Evolutionary conservation across 2,329 filamentous ascomycete genomes (phyloP), one percentile per base, ranked within the genome.

Genomic region (Didymella arachidicola): DNA sequence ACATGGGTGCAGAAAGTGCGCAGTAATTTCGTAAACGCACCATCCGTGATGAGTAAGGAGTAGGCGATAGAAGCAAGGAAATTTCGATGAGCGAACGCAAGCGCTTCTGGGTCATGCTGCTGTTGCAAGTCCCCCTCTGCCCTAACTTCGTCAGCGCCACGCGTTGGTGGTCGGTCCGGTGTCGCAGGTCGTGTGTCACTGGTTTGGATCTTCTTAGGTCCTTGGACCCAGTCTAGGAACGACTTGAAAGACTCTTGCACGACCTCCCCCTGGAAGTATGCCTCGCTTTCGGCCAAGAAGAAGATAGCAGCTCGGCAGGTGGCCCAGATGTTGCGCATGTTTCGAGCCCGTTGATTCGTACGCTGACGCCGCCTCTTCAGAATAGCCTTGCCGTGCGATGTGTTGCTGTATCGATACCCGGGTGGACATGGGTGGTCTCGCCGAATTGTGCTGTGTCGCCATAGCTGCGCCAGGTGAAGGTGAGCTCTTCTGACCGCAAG

Each of bases 261-360:
- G 7, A 98, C 89, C 71, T 97, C 93, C 1, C 91, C 92, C 75
- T 97, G 94, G 43, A 98, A 87, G 69, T 96, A 98, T 3, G 87
- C 87, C 65, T 94, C 90, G 14, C 92, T 89, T 73, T 97, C 93
- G 0, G 91, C 92, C 3, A 98, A 82, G 66, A 98, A 90, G 78
- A 97, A 97, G 4, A 96, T 86, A 1, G 92, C 89, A 2, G 93
- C 91, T 70, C 91, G 93, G 66, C 90, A 89, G 0, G 92, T 96
- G 0, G 93, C 94, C 95, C 95, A 99, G 0, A 94, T 86, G 62
- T 88, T 89, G 16, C 95, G 87, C 83, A 96, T 90, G 0, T 86
- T 84, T 32, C 83, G 82, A 4, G 85, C 83, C 18, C 94, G 84
- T 16, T 80, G 73, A 26, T 86, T 86, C 65, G 88, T 86, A 49